phyloP scores from a whole-genome alignment of 768 basidiomycete genomes.

The Pisolithus albus region DNA sequence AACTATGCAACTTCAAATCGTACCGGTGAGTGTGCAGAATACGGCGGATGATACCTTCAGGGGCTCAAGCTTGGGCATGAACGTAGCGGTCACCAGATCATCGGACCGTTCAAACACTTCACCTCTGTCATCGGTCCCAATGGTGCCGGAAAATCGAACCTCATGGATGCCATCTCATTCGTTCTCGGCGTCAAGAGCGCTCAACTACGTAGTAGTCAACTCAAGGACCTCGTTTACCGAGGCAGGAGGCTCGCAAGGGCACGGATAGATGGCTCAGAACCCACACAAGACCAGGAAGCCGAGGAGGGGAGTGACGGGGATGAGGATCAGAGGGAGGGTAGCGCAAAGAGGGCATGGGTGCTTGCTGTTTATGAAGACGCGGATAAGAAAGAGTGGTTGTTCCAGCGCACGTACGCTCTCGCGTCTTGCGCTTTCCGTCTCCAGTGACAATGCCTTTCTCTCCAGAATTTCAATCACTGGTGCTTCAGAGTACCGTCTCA shows the following conservation, averaged over 20 bases:
- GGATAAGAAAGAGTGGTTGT: slow-evolving; percentile 77
- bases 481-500: slow-evolving; percentile 86
- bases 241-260: slow-evolving; percentile 63
- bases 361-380: slow-evolving; percentile 82
- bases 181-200: slow-evolving; percentile 95
- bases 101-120: slow-evolving; percentile 89
- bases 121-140: slow-evolving; percentile 97
- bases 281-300: slow-evolving; percentile 37
- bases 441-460: slow-evolving; percentile 1
- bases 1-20: slow-evolving; percentile 95
- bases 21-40: slow-evolving; percentile 51
- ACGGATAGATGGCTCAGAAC: slow-evolving; percentile 37
- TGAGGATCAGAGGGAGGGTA: slow-evolving; percentile 62
- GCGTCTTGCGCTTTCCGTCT: neutral
- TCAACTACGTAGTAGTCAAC: slow-evolving; percentile 85
- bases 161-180: slow-evolving; percentile 99
- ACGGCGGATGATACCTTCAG: neutral
- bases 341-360: slow-evolving; percentile 93
- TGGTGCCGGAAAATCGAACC: slow-evolving; percentile 97
- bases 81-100: slow-evolving; percentile 67
- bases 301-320: slow-evolving; percentile 46
- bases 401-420: slow-evolving; percentile 79
- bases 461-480: slow-evolving; percentile 80
- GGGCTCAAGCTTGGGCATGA: slow-evolving; percentile 2
- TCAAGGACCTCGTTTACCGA: slow-evolving; percentile 94